These are phyloP conservation scores for Aspergillus campestris DNA, from an alignment of 495 filamentous ascomycete species.

Conservation along the genomic window DNA sequence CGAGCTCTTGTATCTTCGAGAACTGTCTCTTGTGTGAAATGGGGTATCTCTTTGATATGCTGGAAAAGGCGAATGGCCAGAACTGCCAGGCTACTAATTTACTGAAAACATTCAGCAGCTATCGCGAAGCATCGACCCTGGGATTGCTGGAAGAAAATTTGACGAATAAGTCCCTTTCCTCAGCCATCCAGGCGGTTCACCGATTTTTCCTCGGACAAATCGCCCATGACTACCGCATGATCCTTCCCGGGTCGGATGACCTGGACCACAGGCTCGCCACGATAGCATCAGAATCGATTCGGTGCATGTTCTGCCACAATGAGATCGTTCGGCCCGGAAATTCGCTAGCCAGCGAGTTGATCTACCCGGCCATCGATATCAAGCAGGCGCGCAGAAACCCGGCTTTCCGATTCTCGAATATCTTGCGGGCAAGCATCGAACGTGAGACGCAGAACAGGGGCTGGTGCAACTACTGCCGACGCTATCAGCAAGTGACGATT, in stretches of 20 bases:
- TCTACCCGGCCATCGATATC: constrained; percentile 57
- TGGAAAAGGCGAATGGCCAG: constrained; percentile 85
- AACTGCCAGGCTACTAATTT: constrained; percentile 98
- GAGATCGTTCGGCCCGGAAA: constrained; percentile 62
- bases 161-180: constrained; percentile 55
- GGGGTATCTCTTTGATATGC: constrained; percentile 95
- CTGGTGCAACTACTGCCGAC: constrained; percentile 81
- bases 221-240: constrained; percentile 57
- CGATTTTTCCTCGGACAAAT: constrained; percentile 70
- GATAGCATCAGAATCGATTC: constrained; percentile 50
- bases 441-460: constrained; percentile 71
- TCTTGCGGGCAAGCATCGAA: constrained; percentile 81
- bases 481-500: constrained; percentile 74
- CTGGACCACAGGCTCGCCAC: constrained; percentile 54
- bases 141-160: constrained; percentile 79
- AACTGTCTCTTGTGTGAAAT: constrained; percentile 87
- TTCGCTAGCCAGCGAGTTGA: constrained; percentile 70
- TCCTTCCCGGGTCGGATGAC: constrained; percentile 45
- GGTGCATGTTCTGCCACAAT: constrained; percentile 73
- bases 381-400: constrained; percentile 44
- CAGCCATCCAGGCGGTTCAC: constrained; percentile 68
- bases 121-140: constrained; percentile 60
- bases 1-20: constrained; percentile 71
- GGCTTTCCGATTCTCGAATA: constrained; percentile 63
- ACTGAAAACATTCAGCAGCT: constrained; percentile 74